Evolutionary conservation across 23 red algal genomes (phyloP), one percentile per base, ranked within the genome.

Genomic region (Gracilaria caudata): DNA sequence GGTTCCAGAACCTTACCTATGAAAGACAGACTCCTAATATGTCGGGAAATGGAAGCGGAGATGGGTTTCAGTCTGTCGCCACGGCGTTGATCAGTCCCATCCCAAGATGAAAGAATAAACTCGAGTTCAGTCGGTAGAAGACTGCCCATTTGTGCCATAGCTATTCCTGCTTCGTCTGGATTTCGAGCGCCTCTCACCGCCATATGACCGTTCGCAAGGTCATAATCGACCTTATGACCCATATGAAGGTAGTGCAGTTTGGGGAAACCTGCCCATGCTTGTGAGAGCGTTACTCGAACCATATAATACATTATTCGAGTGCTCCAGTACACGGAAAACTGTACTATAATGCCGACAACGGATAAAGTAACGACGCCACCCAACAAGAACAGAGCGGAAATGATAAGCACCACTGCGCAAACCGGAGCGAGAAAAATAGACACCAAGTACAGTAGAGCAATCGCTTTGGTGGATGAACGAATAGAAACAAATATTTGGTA

Each of bases 281-380:
- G 82, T 11, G 64, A 56, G 7, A 86, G 41, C 36, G 38, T 23
- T 30, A 86, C 66, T 11, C 82, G 82, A 20, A 86, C 82, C 64
- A 86, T 71, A 51, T 60, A 56, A 73, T 86, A 86, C 7, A 55
- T 64, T 4, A 61, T 86, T 4, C 82, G 82, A 49, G 82, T 75
- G 20, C 82, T 86, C 82, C 82, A 86, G 47, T 86, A 75, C 82
- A 86, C 82, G 28, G 64, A 45, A 73, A 86, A 86, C 82, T 72
- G 64, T 37, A 86, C 54, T 20, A 72, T 44, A 16, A 64, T 75
- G 64, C 82, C 82, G 17, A 73, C 68, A 12, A 86, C 64, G 10
- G 64, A 74, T 6, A 86, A 21, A 28, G 64, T 25, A 23, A 86
- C 82, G 30, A 86, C 68, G 20, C 82, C 82, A 23, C 41, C 26